phyloP scores from a whole-genome alignment of 192 early-diverging fungal genomes.

The Backusella morwellensis region DNA sequence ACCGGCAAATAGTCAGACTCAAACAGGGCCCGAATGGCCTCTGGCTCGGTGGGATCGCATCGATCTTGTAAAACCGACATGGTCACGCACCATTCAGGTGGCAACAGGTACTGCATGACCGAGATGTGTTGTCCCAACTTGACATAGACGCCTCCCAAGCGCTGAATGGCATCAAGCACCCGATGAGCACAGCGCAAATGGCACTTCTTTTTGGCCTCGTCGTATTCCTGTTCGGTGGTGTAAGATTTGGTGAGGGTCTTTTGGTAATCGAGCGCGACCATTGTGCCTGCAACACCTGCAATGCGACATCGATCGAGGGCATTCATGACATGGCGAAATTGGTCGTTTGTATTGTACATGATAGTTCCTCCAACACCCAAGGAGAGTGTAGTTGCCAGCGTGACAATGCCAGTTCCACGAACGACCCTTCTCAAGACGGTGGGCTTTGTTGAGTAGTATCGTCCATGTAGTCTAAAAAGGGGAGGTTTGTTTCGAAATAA shows the following conservation, averaged over 20 bases:
- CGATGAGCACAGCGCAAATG: conserved; percentile 70
- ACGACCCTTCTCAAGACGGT: background rate
- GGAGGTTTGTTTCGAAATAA: conserved; percentile 3
- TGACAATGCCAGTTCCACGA: background rate
- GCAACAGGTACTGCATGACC: conserved; percentile 83
- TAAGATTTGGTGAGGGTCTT: conserved; percentile 34
- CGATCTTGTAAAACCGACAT: conserved; percentile 82
- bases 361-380: background rate
- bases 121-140: conserved; percentile 88
- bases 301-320: conserved; percentile 40
- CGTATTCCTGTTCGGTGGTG: conserved; percentile 28
- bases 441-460: background rate
- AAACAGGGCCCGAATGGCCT: conserved; percentile 71
- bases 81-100: conserved; percentile 86
- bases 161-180: conserved; percentile 58
- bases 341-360: conserved; percentile 36
- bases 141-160: conserved; percentile 82
- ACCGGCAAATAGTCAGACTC: conserved; percentile 67
- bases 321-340: conserved; percentile 27
- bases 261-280: conserved; percentile 59
- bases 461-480: background rate
- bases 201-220: conserved; percentile 44
- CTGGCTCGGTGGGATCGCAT: conserved; percentile 71
- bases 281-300: conserved; percentile 37
- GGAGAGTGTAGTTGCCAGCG: conserved; percentile 2